These are phyloP conservation scores for Zymoseptoria crescenta DNA, from an alignment of 2,329 filamentous ascomycete species.

Conservation along the genomic window DNA sequence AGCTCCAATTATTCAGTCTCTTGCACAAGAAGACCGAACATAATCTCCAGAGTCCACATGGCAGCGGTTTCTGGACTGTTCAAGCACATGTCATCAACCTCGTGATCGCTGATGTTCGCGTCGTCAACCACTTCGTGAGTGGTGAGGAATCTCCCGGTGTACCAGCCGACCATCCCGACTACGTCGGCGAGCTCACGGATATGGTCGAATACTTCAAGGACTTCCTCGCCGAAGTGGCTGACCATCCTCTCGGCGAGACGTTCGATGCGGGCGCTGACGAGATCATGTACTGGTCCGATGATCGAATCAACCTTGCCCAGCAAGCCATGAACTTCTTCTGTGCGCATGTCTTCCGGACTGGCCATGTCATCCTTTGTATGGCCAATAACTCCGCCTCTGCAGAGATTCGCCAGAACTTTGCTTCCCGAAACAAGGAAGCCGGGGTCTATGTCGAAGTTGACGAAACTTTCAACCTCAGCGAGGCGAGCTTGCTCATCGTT, in stretches of 20 bases:
- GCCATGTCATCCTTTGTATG: background rate
- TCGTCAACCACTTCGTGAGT: too few species aligned
- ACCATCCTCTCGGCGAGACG: too few species aligned
- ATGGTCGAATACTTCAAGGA: background rate
- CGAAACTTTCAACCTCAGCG: background rate
- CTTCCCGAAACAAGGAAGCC: background rate
- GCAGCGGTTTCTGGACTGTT: too few species aligned
- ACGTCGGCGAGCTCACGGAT: background rate
- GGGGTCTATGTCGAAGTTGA: background rate
- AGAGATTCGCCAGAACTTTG: background rate
- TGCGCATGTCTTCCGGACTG: background rate
- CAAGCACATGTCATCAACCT: too few species aligned
- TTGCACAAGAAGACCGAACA: too few species aligned
- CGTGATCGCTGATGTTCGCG: too few species aligned
- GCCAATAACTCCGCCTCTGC: background rate
- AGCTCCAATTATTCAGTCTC: too few species aligned
- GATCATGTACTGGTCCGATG: too few species aligned
- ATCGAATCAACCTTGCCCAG: too few species aligned
- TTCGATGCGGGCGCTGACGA: too few species aligned
- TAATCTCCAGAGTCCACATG: too few species aligned
- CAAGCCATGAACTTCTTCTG: too few species aligned
- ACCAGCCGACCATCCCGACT: background rate
- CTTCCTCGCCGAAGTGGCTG: background rate
- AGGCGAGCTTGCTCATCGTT: background rate
- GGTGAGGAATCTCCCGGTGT: background rate